Base-by-base conservation (phyloP, 768 basidiomycete genomes). In the Filobasidium floriforme region DNA sequence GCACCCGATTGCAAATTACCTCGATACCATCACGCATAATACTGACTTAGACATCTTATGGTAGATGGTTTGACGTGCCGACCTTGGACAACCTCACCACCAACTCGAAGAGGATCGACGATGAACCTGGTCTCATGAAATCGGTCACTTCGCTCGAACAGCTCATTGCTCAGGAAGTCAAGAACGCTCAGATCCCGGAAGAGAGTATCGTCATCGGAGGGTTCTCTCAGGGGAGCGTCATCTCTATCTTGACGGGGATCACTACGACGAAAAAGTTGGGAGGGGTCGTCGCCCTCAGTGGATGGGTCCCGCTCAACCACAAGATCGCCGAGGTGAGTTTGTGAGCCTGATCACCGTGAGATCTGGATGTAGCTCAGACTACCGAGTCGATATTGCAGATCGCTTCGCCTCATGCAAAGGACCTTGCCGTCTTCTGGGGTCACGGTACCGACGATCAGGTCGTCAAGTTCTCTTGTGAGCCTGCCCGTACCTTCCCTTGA, bases 341-440 rank as follows among this genome's bases (percentile, higher is more conserved):
- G 29, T 9, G 9, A 19, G 22, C 15, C 41, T 4, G 9, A 5
- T 29, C 40, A 26, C 7, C 11, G n/a, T 4, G 5, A 7, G 18
- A 5, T 85, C 37, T 86, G 90, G 83, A 82, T 85, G 9, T 80
- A 90, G 22, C 78, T 90, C 54, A 84, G 85, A 7, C 88, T 85
- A 7, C 79, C 90, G 65, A 87, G 85, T 0, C 80, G 19, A 41
- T 61, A 68, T 62, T 37, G 28, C 65, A 90, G 88, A 85, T 89
- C 82, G 76, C 82, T 52, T 83, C 84, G 18, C 79, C 82, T 11
- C 81, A 86, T 70, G 85, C 87, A 19, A 79, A 82, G 54, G 82
- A 83, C 3, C 82, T 85, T 24, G 89, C 91, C 0, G 82, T 93
- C 32, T 93, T 94, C 79, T 89, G 89, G 86, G 92, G 88, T 14